These are phyloP conservation scores for Penicillium olsonii DNA, from an alignment of 2,329 filamentous ascomycete genomes.

Conservation along the genomic window DNA sequence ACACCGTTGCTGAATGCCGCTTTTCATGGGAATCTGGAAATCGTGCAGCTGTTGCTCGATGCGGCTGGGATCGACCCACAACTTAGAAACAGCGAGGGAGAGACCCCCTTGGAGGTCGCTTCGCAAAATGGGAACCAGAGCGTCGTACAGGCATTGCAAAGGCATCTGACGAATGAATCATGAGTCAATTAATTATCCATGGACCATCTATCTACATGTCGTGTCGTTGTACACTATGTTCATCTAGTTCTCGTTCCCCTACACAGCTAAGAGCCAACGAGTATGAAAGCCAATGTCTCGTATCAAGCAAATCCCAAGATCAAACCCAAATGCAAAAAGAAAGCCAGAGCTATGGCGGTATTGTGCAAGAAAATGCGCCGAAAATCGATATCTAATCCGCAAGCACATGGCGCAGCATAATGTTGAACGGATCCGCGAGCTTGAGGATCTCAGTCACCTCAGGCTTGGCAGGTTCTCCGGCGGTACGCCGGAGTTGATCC, in stretches of 20 bases:
- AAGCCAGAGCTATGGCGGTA: conserved; percentile 7
- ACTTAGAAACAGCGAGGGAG: neutral
- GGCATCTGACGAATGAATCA: neutral
- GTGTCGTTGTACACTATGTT: neutral
- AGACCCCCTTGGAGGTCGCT: conserved; percentile 5
- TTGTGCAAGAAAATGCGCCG: neutral
- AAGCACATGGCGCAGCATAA: conserved; percentile 79
- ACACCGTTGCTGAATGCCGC: conserved; percentile 21
- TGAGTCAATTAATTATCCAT: neutral
- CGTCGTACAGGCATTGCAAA: conserved; percentile 1
- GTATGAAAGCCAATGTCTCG: neutral
- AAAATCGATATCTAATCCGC: conserved; percentile 60
- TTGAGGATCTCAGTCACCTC: conserved; percentile 76
- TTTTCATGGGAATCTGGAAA: conserved; percentile 14
- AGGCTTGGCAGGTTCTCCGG: conserved; percentile 83
- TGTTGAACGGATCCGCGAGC: conserved; percentile 74
- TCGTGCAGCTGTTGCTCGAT: conserved; percentile 14
- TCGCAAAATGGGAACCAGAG: neutral
- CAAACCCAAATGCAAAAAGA: neutral
- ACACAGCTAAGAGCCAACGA: neutral
- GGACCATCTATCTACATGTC: neutral
- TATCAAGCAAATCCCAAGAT: neutral
- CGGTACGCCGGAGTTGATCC: conserved; percentile 75
- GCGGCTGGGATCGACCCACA: conserved; percentile 14
- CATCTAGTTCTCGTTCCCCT: conserved; percentile 1